Base-by-base conservation (phyloP, 2,329 filamentous ascomycete species). In the Xylaria sp. region DNA sequence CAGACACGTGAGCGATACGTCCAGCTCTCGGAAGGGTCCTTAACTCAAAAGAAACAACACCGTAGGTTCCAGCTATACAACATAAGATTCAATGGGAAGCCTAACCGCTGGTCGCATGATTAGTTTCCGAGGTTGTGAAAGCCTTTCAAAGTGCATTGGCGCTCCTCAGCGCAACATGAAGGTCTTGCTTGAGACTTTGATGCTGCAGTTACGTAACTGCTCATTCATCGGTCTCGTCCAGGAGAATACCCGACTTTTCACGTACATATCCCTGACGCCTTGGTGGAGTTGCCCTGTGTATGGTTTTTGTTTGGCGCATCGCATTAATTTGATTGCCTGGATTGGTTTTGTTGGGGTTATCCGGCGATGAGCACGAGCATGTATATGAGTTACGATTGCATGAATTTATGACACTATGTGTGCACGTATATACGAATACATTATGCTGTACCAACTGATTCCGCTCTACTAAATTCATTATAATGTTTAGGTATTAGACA, bases 1-100 rank as follows among this genome's bases (percentile, higher is more conserved):
- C 91, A 91, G 76, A 97, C 94, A 2, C 89, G 94, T 69, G 89
- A 91, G 77, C 85, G 89, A 68, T 92, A 91, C 77, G 93, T 97
- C 34, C 88, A 91, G 69, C 83, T 93, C 50, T 88, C 91, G 0
- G 94, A 97, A 77, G 83, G 88, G 45, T 86, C 84, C 30, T 83
- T 97, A 65, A 88, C 89, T 62, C 86, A 90, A 72, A 96, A 91
- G 77, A 91, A 94, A 76, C 85, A 90, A 68, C 94, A 97, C 75
- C 93, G 94, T 97, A 82, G 82, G 91, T 81, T 34, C 50, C 32
- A 23, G 20, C 18, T 41, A 4, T 58, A 25, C 52, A 48, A 23
- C 70, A 79, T 52, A 77, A 15, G 39, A 63, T 25, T 39, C 25
- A 18, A 20, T 41, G 23, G 12, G 52, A 30, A 53, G 66, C 70